phyloP scores from a whole-genome alignment of 1,139 yeast genomes.

The Chernovozyma aurita region DNA sequence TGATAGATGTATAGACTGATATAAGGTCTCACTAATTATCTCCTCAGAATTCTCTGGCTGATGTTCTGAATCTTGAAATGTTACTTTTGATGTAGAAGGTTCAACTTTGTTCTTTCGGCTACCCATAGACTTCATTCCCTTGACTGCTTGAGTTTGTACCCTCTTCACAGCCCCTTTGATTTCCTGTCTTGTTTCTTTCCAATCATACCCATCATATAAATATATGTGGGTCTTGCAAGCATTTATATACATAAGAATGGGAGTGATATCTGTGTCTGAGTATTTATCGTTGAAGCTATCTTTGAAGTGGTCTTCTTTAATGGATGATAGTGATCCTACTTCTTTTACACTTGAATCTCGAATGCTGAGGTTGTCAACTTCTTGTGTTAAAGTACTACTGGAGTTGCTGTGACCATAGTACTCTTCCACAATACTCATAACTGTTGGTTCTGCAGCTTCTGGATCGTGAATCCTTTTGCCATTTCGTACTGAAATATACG shows the following conservation, averaged over 20 bases:
- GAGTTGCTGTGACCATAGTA: neutral
- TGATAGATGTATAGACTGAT: conserved; percentile 69
- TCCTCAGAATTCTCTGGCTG: conserved; percentile 12
- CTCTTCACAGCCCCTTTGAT: conserved; percentile 60
- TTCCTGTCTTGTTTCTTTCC: conserved; percentile 72
- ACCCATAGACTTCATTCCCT: conserved; percentile 6
- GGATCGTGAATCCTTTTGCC: neutral
- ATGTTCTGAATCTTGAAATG: conserved; percentile 9
- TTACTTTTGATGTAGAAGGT: conserved; percentile 5
- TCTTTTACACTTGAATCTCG: neutral
- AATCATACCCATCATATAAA: conserved; percentile 88
- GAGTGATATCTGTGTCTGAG: conserved; percentile 15
- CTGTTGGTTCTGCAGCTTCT: neutral
- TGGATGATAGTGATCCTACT: conserved; percentile 4
- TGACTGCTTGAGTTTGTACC: conserved; percentile 47
- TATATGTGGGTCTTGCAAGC: conserved; percentile 44
- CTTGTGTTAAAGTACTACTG: conserved; percentile 18
- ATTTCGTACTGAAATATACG: neutral
- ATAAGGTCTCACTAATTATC: conserved; percentile 61
- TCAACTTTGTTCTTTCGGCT: neutral
- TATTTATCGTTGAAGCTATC: conserved; percentile 4
- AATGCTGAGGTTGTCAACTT: conserved; percentile 12
- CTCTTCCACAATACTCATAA: neutral
- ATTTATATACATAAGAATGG: conserved; percentile 29
- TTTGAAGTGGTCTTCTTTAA: conserved; percentile 47